A percentile compares a stretch with the other conserved stretches of the same genome.
phyloP scores from a whole-genome alignment of 805 yeast genomes.

The Starmerella floris region DNA sequence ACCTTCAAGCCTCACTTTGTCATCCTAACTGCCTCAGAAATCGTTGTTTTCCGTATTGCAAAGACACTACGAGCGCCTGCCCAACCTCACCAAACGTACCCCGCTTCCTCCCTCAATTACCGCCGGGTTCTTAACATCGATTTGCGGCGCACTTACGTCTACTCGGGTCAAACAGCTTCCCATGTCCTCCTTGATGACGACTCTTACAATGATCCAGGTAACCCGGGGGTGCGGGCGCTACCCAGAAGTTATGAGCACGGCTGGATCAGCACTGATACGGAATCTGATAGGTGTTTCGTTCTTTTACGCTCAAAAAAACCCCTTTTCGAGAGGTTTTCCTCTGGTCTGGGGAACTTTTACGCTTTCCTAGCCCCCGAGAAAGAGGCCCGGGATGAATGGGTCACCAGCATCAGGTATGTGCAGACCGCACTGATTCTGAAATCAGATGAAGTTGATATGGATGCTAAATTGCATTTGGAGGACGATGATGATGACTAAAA shows the following conservation, averaged over 20 bases:
- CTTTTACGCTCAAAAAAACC: conserved; percentile 53
- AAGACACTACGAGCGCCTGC: conserved; percentile 3
- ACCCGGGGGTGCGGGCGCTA: conserved; percentile 44
- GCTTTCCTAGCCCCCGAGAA: conserved; percentile 66
- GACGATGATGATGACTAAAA: conserved; percentile 16
- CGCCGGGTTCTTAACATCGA: conserved; percentile 47
- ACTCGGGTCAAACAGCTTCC: conserved; percentile 52
- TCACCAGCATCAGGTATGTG: conserved; percentile 30
- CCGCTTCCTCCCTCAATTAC: conserved; percentile 35
- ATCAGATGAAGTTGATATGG: background rate
- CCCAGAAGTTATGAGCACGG: conserved; percentile 75
- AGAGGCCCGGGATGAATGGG: conserved; percentile 85
- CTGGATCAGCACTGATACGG: conserved; percentile 70
- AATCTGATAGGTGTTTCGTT: conserved; percentile 61
- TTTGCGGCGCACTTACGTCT: conserved; percentile 55
- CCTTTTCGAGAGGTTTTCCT: conserved; percentile 37
- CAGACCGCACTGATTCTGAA: conserved; percentile 18
- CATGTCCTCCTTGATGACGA: conserved; percentile 41
- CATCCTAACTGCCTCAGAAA: conserved; percentile 55
- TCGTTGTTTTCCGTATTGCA: conserved; percentile 37
- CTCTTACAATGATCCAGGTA: conserved; percentile 33
- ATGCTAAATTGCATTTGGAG: background rate
- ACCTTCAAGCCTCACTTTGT: conserved; percentile 49
- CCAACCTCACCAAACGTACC: conserved; percentile 28
- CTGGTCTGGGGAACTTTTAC: conserved; percentile 36